Base-by-base conservation (phyloP, 202 grass and related monocot genomes). In the Bolboschoenoplectus hybrid region DNA sequence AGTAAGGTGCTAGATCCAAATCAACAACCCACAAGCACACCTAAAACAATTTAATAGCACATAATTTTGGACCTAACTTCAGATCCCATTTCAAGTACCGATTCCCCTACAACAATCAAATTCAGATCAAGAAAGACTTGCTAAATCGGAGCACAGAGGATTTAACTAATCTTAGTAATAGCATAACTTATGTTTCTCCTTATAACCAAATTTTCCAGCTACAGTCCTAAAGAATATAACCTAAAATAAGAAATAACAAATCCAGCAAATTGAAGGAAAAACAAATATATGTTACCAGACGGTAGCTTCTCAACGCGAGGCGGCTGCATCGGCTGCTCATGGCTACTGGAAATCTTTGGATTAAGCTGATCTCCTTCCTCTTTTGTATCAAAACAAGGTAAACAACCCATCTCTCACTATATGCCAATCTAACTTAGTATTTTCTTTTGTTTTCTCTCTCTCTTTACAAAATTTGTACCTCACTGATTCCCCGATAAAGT, bases 351-450 rank as follows among this genome's bases (percentile, higher is more conserved):
- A 11, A 85, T 85, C 65, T 89, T 93, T 77, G 82, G 88, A 82
- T 93, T 89, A 46, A 97, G 82, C 76, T 89, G 90, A 82, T 84
- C 89, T 41, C 67, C 67, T 35, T 94, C 90, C 6, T 86, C 88
- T 9, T 84, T 89, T 10, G 90, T 88, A 62, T 93, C 95, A 58
- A 98, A 98, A 91, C 93, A 98, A 61, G 90, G 87, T 72, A 98
- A 98, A 82, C 93, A 98, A 88, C 90, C 90, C 95, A 98, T 98
- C 56, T 81, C 70, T 66, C 53, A 40, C 57, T 11, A 26, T 41
- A 50, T 56, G 9, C 20, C 70, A 82, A 80, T 73, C 46, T 65
- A 61, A 60, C 65, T 40, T 32, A 19, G n/a, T 20, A 17, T 5
- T 53, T 49, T 16, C 19, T 55, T 7, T 7, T 36, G 2, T 81